Evolutionary conservation across 78 protist genomes (phyloP).

Genomic region (Monosiga brevicollis): DNA sequence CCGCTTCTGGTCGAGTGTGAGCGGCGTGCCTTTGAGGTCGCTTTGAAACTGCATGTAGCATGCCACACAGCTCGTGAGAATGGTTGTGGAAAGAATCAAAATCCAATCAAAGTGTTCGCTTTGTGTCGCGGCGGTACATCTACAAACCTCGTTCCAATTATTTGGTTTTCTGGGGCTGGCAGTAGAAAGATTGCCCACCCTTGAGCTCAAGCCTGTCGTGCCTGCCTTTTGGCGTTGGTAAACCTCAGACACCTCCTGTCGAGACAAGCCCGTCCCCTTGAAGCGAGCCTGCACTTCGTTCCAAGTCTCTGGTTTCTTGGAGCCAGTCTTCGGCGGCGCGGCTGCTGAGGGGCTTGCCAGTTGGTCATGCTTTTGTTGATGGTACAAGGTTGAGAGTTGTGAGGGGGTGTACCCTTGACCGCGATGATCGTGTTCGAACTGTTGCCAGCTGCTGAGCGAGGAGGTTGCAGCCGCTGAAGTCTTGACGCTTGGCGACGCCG

Average conservation of each 20-base stretch:
- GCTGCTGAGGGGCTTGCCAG: no score
- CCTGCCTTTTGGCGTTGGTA: no score
- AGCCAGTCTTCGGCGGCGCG: no score
- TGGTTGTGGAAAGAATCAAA: not conserved
- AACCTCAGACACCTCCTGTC: no score
- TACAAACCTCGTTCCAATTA: not conserved
- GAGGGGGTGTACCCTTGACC: not conserved
- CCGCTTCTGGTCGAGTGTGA: not conserved
- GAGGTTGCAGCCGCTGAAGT: not conserved
- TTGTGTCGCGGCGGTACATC: not conserved
- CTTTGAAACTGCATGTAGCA: not conserved
- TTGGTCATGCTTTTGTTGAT: no score
- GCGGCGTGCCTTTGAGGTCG: not conserved
- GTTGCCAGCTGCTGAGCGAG: not conserved
- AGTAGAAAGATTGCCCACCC: no score
- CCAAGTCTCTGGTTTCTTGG: no score
- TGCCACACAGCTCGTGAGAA: not conserved
- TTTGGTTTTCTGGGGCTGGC: not conserved
- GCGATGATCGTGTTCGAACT: not conserved
- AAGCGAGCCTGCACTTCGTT: no score
- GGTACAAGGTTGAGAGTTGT: not conserved
- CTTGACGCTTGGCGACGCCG: not conserved
- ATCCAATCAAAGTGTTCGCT: not conserved
- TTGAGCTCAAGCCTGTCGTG: no score
- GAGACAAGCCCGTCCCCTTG: no score